Evolutionary conservation across 2,329 filamentous ascomycete genomes (phyloP).

Genomic region (Aspergillus calidoustus): DNA sequence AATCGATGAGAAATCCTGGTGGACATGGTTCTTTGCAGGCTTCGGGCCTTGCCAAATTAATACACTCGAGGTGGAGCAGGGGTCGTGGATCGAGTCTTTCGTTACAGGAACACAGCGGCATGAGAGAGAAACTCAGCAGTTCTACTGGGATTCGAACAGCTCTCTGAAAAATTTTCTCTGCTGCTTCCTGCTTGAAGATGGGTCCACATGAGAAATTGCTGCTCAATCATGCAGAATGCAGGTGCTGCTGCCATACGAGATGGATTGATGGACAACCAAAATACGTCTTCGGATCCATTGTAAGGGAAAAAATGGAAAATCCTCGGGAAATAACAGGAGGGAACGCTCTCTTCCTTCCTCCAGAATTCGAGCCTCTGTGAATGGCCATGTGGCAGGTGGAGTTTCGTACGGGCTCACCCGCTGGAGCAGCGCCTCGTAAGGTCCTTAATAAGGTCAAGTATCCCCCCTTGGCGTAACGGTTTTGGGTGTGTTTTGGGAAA

Average conservation of each 20-base stretch:
- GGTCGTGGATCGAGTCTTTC: slow-evolving; percentile 29
- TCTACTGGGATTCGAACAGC: slow-evolving; percentile 16
- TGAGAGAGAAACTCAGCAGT: slow-evolving; percentile 10
- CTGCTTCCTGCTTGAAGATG: slow-evolving; percentile 5
- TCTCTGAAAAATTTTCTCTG: slow-evolving; percentile 9
- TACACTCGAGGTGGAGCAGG: slow-evolving; percentile 30
- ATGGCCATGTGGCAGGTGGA: slow-evolving; percentile 37
- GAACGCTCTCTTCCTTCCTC: slow-evolving; percentile 11
- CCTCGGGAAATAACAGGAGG: slow-evolving; percentile 13
- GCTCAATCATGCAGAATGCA: slow-evolving; percentile 14
- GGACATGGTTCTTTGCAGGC: slow-evolving; percentile 24
- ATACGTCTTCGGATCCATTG: slow-evolving; percentile 7
- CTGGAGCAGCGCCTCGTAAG: slow-evolving; percentile 28
- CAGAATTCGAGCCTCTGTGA: slow-evolving; percentile 18
- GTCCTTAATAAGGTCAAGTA: slow-evolving; percentile 15
- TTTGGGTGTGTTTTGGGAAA: slow-evolving; percentile 27
- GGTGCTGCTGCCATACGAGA: slow-evolving; percentile 2
- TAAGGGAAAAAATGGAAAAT: slow-evolving; percentile 6
- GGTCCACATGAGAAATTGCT: slow-evolving; percentile 8
- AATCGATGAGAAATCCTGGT: slow-evolving; percentile 20
- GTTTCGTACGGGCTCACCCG: slow-evolving; percentile 40
- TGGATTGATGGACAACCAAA: not conserved
- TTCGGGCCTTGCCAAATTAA: slow-evolving; percentile 30
- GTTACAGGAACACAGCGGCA: slow-evolving; percentile 18
- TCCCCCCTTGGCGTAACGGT: slow-evolving; percentile 38